Base-by-base conservation (phyloP, 495 filamentous ascomycete species). In the Trichocladium antarcticum region DNA sequence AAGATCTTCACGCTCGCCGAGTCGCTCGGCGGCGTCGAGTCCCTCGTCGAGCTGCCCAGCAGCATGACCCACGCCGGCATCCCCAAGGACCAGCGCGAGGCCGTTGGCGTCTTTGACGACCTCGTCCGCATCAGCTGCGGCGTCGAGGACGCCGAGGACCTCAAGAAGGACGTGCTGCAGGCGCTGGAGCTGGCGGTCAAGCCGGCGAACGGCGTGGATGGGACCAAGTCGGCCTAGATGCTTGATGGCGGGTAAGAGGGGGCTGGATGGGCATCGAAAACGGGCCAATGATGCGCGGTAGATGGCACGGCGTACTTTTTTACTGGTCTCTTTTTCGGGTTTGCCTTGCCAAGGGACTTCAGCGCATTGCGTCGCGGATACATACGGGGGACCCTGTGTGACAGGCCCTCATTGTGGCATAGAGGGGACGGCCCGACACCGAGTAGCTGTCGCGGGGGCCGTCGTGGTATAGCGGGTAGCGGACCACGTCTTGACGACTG, bases 51-150 rank as follows among this genome's bases (percentile, higher is more conserved):
- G 69, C 78, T 97, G 14, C 92, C 92, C 1, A 79, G 84, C 34
- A 83, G 77, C 64, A 99, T 99, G 92, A 99, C 92, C 16, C 92
- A 99, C 69, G 81, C 85, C 24, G 93, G 90, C 38, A 99, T 99
- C 55, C 92, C 92, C 20, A 76, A 75, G 63, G 88, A 86, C 37
- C 78, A 90, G 70, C 78, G 92, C 39, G 92, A 98, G 73, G 83
- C 78, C 16, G 88, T 87, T 1, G 92, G 92, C 32, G 89, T 98
- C n/a, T 96, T 78, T 60, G 92, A 98, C 62, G 92, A 98, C 67
- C 75, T 98, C n/a, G 84, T 98, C 32, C 77, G 92, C 45, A 71
- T 98, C 41, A 94, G 87, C 73, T 94, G 87, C 62, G 92, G 92
- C 44, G 78, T 98, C 51, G 92, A 98, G 70, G 92, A 98, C 66